Evolutionary conservation across 257 asterid genomes (phyloP), one percentile per base, ranked within the genome.

Genomic region (Lycium barbarum): DNA sequence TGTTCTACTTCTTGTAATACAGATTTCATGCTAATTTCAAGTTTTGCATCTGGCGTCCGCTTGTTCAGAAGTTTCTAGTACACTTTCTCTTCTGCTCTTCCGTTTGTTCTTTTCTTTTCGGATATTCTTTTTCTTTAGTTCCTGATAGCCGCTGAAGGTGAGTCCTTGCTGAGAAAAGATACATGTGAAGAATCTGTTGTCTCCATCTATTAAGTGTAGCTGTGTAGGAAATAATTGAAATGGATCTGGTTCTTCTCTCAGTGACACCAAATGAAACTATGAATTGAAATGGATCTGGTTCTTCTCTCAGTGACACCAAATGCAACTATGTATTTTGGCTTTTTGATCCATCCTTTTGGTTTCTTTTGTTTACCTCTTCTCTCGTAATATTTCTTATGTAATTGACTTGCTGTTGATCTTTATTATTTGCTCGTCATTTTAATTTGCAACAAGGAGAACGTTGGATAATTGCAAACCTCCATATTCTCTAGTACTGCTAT

Each of bases 131-230:
- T 70, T 15, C 8, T 17, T 51, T 17, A 40, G 1, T 70, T 15
- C 17, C 1, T 70, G 33, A 40, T 71, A 40, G 79, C 8, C 33
- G 3, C 79, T 71, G 33, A 18, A 38, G 7, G 35, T 9, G 55
- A 71, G 9, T 71, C 55, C 79, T 40, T 71, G 55, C 17, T 18
- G 5, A 40, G 35, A 70, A 71, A 18, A 40, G 8, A 40, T 18
- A 71, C 8, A 70, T 3, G 54, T 40, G 74, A 40, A 3, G 79
- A 71, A 8, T 38, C 5, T 40, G 55, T 40, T 71, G 55, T 40
- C 79, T 40, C 20, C 79, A 71, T 71, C 79, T 40, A 1, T 17
- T 70, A 70, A 70, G 20, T 71, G 35, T 71, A 43, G 79, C 15
- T 71, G 79, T 17, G 4, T 40, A 40, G 15, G 55, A 40, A 71